Evolutionary conservation across 768 basidiomycete species (phyloP), one percentile per base, ranked within the genome.

Genomic region (Cubamyces lactineus): DNA sequence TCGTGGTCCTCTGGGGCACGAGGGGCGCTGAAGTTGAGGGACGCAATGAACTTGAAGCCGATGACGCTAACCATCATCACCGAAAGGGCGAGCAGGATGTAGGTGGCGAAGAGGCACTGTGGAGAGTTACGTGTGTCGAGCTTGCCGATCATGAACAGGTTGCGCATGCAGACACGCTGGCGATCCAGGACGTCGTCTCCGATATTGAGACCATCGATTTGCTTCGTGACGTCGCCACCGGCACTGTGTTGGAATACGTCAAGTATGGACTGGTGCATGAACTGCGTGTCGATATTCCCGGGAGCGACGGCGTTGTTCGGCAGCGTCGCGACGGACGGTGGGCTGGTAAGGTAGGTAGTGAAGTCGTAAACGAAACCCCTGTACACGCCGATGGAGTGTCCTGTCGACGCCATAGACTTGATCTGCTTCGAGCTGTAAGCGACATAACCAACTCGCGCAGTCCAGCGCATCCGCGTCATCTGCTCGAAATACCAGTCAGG

Each of bases 401-500:
- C 84, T 17, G 78, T 65, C 65, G 73, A 82, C 0, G 92, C 92
- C 82, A 87, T 84, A 65, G 82, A 85, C 67, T 78, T 81, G 71
- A 97, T 84, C 62, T 89, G 86, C 69, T 84, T 84, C 16, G 88
- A 86, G 0, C 91, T 91, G 71, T 85, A 89, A 0, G 95, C 96
- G 53, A 96, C 70, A 72, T 96, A 98, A 0, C 97, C 97, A 42
- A 87, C 84, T 41, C 96, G 91, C 67, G 86, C 86, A 55, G 86
- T 88, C 80, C 89, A 97, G 7, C 97, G 91, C 89, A 99, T 89
- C 71, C 84, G 74, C 2, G 92, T 91, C 97, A 99, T 98, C 61
- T 80, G 81, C 77, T 98, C 91, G 66, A 91, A 95, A 74, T 98
- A 99, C 97, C 97, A 99, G 71, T 99, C 97, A 0, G 97, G 96